Conservation (phyloP, 108 stramenopile genomes). For the Conticribra guillardii region DNA sequence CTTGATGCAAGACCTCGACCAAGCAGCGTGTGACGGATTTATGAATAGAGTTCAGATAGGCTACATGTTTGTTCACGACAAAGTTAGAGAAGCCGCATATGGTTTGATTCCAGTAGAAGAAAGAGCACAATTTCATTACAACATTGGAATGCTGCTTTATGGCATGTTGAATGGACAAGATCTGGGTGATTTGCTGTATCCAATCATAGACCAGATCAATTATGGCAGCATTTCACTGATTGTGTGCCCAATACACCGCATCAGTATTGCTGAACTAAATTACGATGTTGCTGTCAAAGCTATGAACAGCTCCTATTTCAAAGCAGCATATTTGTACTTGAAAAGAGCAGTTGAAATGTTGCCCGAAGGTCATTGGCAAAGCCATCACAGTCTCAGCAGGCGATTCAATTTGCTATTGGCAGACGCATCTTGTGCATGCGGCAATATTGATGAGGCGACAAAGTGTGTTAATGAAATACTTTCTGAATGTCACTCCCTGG, state of each 20-base stretch:
- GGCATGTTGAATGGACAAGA: not conserved
- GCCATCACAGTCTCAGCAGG: constrained; percentile 17
- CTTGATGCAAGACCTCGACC: constrained; percentile 3
- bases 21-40: constrained; percentile 30
- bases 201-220: constrained; percentile 15
- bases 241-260: not conserved
- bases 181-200: not conserved
- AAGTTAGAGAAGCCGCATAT: constrained; percentile 61
- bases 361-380: constrained; percentile 16
- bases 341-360: constrained; percentile 11
- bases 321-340: constrained; percentile 20
- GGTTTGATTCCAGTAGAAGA: constrained; percentile 37
- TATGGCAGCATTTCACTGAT: constrained; percentile 1
- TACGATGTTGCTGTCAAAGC: constrained; percentile 22
- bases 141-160: constrained; percentile 13
- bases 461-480: constrained; percentile 4
- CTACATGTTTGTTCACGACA: constrained; percentile 56
- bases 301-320: constrained; percentile 30
- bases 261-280: constrained; percentile 27
- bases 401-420: not conserved
- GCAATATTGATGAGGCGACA: constrained; percentile 14
- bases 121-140: constrained; percentile 17
- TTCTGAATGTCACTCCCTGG: not conserved
- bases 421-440: constrained; percentile 10
- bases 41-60: constrained; percentile 10